phyloP scores from a whole-genome alignment of 2,329 filamentous ascomycete genomes.

The Harringtonia lauricola region DNA sequence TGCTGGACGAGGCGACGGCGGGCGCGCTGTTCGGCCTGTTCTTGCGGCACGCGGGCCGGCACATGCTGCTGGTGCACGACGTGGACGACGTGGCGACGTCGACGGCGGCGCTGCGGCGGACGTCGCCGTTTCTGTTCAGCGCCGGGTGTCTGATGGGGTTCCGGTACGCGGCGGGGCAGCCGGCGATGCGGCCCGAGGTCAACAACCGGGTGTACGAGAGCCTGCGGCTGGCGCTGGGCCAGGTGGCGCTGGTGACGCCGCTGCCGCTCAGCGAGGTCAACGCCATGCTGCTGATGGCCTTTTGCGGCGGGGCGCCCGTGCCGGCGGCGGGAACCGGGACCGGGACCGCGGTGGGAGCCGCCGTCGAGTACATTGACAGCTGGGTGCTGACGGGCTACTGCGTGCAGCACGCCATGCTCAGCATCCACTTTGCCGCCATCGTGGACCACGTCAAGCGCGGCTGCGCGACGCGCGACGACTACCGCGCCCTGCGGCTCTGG shows the following conservation, averaged over 20 bases:
- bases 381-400: constrained; percentile 7
- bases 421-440: neutral
- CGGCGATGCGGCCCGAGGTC: neutral
- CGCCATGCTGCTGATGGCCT: constrained; percentile 21
- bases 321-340: constrained; percentile 25
- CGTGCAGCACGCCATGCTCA: neutral
- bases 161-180: neutral
- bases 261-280: neutral
- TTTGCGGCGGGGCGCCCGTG: constrained; percentile 21
- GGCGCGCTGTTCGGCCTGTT: neutral
- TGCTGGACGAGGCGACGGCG: neutral
- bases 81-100: neutral
- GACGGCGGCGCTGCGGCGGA: neutral
- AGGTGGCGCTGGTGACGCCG: neutral
- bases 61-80: neutral
- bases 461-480: neutral
- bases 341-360: too few species aligned
- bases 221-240: neutral
- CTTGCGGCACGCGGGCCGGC: neutral
- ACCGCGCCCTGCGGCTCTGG: neutral
- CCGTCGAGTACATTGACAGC: constrained; percentile 37
- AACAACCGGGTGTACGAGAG: neutral
- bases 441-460: neutral
- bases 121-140: neutral
- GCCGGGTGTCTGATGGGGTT: neutral